Evolutionary conservation across 768 basidiomycete species (phyloP), one percentile per base, ranked within the genome.

Genomic region (Jaapia argillacea): DNA sequence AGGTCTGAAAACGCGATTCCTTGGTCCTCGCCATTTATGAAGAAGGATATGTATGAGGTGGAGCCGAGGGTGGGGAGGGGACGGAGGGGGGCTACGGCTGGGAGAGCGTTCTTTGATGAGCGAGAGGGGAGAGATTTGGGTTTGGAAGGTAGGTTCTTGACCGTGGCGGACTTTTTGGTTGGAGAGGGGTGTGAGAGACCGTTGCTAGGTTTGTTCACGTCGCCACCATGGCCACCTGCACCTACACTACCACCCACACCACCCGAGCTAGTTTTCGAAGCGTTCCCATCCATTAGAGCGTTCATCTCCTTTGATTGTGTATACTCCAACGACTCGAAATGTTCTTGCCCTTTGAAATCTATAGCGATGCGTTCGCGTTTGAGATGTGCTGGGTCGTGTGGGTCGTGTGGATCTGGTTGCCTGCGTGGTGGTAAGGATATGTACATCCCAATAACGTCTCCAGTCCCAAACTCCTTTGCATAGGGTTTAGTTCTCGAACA

Each of bases 321-420:
- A 58, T 96, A 97, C 59, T 98, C 94, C 48, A 88, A 68, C 47
- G 81, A 81, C 66, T 99, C 96, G 60, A 97, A 97, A 59, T 93
- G 92, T 49, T 90, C 85, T 62, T 94, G 92, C n/a, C 88, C 88
- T 63, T 94, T 96, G 64, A 90, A 87, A 47, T 87, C 85, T 57
- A 99, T 93, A 3, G 93, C 79, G 47, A 94, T 86, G 44, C 96
- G 86, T 56, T 91, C 87, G 43, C 96, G 79, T 50, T 81, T 78
- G 48, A 96, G 63, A 50, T 82, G 81, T 4, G 85, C 84, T 6
- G 93, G 85, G 58, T 96, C 87, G 50, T 78, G 64, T 1, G 72
- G 71, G 55, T 93, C 87, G 28, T 75, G 68, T 36, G 64, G 63
- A 51, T 75, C 61, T 13, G 82, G 70, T 52, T 71, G 58, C 24